These are phyloP conservation scores for Babesia bigemina DNA, from an alignment of 169 alveolate species.

Conservation along the genomic window DNA sequence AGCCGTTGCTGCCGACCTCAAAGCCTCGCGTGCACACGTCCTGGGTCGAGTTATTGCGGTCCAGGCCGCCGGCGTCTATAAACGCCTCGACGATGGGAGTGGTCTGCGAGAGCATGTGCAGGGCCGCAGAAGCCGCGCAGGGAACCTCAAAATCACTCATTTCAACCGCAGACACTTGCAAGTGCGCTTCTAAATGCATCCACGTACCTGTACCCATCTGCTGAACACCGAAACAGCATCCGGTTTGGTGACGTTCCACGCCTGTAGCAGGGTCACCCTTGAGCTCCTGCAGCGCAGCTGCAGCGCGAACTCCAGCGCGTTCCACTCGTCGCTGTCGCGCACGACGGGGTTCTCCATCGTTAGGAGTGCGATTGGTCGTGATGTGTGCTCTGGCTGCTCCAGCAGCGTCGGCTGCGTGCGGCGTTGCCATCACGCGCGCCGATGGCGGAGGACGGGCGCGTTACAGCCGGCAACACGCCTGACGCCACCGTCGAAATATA, in stretches of 20 bases:
- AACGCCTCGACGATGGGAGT: conserved; percentile 80
- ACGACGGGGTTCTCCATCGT: conserved; percentile 64
- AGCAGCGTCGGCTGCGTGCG: too few relatives aligned
- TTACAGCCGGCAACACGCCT: too few relatives aligned
- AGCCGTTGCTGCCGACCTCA: conserved; percentile 80
- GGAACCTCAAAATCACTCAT: not conserved
- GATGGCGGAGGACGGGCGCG: too few relatives aligned
- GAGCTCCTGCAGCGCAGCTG: conserved; percentile 77
- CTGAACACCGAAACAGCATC: conserved; percentile 66
- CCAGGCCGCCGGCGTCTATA: conserved; percentile 82
- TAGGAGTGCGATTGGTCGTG: not conserved
- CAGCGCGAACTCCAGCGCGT: conserved; percentile 72
- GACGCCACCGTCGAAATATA: too few relatives aligned
- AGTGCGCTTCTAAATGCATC: not conserved
- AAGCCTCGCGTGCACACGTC: conserved; percentile 87
- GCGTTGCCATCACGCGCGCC: too few relatives aligned
- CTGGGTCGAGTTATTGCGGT: conserved; percentile 83
- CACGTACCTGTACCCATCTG: conserved; percentile 51
- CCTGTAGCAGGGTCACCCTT: conserved; percentile 77
- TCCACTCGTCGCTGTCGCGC: conserved; percentile 79
- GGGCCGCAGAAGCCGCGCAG: not conserved
- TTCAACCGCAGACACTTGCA: not conserved
- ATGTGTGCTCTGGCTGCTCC: not conserved
- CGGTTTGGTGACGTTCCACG: conserved; percentile 74
- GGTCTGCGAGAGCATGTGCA: conserved; percentile 44